Evolutionary conservation across 2,329 filamentous ascomycete species (phyloP).

Genomic region (Periconia sp.): DNA sequence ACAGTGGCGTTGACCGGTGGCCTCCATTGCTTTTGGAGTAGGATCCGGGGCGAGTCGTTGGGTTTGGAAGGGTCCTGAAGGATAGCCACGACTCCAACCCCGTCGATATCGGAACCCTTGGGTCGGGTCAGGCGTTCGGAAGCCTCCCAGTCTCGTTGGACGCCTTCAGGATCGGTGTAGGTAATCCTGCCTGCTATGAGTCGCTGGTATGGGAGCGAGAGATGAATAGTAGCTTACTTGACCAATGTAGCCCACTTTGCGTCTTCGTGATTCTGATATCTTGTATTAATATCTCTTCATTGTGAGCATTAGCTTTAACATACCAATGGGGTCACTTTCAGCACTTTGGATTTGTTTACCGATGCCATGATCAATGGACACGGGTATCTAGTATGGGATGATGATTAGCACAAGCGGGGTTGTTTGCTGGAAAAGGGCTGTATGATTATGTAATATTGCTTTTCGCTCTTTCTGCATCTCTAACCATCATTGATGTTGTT

Average conservation of each 20-base stretch:
- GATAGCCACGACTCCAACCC: constrained; percentile 72
- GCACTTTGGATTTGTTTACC: constrained; percentile 32
- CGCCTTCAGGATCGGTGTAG: constrained; percentile 65
- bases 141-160: constrained; percentile 68
- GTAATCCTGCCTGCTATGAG: constrained; percentile 32
- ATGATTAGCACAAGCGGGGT: too few species aligned
- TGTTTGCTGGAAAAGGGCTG: too few species aligned
- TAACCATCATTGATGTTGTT: too few species aligned
- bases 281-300: constrained; percentile 12
- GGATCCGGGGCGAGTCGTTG: constrained; percentile 33
- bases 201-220: constrained; percentile 1
- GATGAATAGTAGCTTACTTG: constrained; percentile 28
- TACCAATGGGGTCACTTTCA: constrained; percentile 40
- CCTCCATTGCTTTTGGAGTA: constrained; percentile 57
- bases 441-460: too few species aligned
- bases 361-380: constrained; percentile 19
- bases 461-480: too few species aligned
- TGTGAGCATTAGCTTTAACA: constrained; percentile 2
- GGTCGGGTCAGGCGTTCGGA: constrained; percentile 71
- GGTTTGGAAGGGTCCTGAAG: constrained; percentile 46
- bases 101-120: constrained; percentile 64
- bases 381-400: too few species aligned
- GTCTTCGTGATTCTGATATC: constrained; percentile 37
- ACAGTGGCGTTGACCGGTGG: constrained; percentile 62
- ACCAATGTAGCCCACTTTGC: constrained; percentile 45